phyloP scores from a whole-genome alignment of 805 yeast species.

The Candida lessepsii region DNA sequence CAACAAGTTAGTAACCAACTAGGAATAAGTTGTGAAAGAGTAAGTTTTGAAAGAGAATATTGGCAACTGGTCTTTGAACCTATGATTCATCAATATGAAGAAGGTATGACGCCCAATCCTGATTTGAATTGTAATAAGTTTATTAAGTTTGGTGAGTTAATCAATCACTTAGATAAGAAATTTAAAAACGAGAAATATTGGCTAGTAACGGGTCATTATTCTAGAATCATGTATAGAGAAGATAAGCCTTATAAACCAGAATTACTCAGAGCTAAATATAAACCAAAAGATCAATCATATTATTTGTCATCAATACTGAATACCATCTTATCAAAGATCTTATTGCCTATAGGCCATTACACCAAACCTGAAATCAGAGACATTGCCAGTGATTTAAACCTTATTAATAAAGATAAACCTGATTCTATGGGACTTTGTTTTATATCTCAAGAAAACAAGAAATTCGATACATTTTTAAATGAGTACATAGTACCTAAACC shows the following conservation, averaged over 20 bases:
- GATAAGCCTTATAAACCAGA: conserved; percentile 33
- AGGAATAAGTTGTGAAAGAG: conserved; percentile 67
- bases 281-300: conserved; percentile 83
- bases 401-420: conserved; percentile 73
- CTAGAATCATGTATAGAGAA: conserved; percentile 46
- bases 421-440: conserved; percentile 96
- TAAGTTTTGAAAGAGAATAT: conserved; percentile 85
- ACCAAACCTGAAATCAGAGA: conserved; percentile 72
- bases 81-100: conserved; percentile 70
- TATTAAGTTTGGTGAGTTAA: conserved; percentile 82
- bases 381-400: conserved; percentile 52
- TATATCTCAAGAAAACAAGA: conserved; percentile 62
- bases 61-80: conserved; percentile 94
- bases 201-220: conserved; percentile 88
- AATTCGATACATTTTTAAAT: conserved; percentile 67
- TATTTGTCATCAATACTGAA: conserved; percentile 70
- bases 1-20: conserved; percentile 58
- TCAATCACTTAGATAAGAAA: conserved; percentile 48
- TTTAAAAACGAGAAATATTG: conserved; percentile 54
- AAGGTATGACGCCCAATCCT: conserved; percentile 90
- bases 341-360: conserved; percentile 81
- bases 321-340: conserved; percentile 43
- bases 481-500: conserved; percentile 73
- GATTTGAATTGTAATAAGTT: conserved; percentile 84
- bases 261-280: conserved; percentile 57